A percentile compares a stretch with the other conserved stretches of the same genome.
These are phyloP conservation scores for Babesia ovis DNA, from an alignment of 169 alveolate genomes.

Conservation along the genomic window DNA sequence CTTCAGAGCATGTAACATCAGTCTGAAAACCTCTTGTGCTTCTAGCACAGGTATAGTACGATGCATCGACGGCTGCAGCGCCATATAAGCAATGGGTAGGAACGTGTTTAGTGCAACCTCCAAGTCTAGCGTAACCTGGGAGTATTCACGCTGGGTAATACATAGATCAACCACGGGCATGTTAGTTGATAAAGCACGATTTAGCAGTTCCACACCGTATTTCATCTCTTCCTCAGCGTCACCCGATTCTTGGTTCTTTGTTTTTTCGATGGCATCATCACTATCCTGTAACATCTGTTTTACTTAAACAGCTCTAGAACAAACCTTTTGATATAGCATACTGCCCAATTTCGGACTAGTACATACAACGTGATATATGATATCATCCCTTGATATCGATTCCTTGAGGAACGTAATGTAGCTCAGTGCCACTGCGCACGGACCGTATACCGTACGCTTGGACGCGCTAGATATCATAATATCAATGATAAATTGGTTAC, in stretches of 20 bases:
- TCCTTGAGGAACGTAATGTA: constrained; percentile 25
- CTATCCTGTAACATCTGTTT: neutral
- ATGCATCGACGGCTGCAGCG: constrained; percentile 23
- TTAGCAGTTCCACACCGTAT: neutral
- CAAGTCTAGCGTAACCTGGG: constrained; percentile 10
- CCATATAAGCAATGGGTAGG: constrained; percentile 41
- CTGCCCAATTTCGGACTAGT: neutral
- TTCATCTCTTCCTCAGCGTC: neutral
- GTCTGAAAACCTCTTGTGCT: constrained; percentile 2
- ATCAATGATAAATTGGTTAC: constrained; percentile 6
- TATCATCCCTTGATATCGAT: constrained; percentile 1
- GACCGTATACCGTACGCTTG: constrained; percentile 7
- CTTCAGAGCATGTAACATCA: constrained; percentile 19
- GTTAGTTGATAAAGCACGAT: neutral
- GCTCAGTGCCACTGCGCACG: constrained; percentile 36
- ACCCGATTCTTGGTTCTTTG: neutral
- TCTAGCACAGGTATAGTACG: constrained; percentile 17
- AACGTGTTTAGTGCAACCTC: constrained; percentile 5
- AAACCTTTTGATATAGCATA: neutral
- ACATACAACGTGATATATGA: constrained; percentile 34
- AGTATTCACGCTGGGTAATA: constrained; percentile 22
- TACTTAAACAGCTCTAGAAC: neutral
- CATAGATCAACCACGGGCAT: constrained; percentile 41
- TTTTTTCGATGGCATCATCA: no score
- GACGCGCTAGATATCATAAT: constrained; percentile 32